Evolutionary conservation across 768 basidiomycete species (phyloP), one percentile per base, ranked within the genome.

Genomic region (Lactifluus hygrophoroides): DNA sequence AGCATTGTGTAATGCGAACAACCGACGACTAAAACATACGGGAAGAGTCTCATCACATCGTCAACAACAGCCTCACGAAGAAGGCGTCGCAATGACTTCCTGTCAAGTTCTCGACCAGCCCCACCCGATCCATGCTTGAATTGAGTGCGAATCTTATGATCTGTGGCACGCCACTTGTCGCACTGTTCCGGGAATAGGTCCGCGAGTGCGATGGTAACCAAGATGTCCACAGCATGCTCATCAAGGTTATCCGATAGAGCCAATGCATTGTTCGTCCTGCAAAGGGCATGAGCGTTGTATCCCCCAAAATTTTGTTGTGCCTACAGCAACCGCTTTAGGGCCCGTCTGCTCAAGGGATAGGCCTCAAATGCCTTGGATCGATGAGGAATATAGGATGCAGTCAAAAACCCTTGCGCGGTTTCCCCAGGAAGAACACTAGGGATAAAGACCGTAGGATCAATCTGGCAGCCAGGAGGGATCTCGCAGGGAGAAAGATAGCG

Each of bases 351-450:
- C 19, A 27, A 23, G n/a, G 38, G 4, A 3, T 6, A 8, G 1
- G 6, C 27, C 7, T 11, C 16, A 16, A 56, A 19, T 2, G 11
- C 7, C 30, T 40, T 38, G 3, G 27, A 28, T 7, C 17, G 6
- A 2, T 13, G 47, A 17, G 55, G 47, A 21, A 49, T 16, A 30
- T 57, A 60, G 5, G 35, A n/a, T 0, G 30, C 42, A 0, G 60
- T 60, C n/a, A 66, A 35, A 21, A 67, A 40, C 3, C 57, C 66
- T 45, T 67, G 66, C 25, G 43, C 14, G 2, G 52, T 56, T 48
- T 67, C 66, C 2, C 66, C 66, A 5, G 28, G 16, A 8, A 65
- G 38, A 27, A 55, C 30, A 9, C 30, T 30, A 44, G 43, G 45
- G 2, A 30, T 3, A 8, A 48, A 34, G 9, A 32, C 44, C 8